phyloP scores from a whole-genome alignment of 106 monocot genomes.

The Dendrobium nobile region DNA sequence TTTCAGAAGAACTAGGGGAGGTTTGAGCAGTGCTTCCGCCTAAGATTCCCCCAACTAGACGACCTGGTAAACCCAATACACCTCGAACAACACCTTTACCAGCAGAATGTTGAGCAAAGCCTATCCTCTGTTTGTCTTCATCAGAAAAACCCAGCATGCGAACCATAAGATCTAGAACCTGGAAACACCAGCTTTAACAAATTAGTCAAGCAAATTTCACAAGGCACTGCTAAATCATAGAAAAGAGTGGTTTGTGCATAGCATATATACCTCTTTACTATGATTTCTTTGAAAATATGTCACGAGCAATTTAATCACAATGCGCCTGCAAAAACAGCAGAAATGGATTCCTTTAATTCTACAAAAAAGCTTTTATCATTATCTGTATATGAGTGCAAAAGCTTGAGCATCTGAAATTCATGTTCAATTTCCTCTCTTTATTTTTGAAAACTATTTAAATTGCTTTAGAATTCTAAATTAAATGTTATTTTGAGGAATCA shows the following conservation, averaged over 20 bases:
- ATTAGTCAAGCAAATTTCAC: background rate
- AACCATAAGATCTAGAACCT: slow-evolving; percentile 97
- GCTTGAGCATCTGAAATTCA: too few species aligned
- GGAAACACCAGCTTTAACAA: slow-evolving; percentile 1
- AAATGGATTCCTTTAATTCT: background rate
- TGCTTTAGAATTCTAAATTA: background rate
- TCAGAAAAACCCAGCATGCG: slow-evolving; percentile 98
- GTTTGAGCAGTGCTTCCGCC: slow-evolving; percentile 42
- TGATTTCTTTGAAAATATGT: slow-evolving; percentile 97
- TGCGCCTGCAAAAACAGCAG: slow-evolving; percentile 52
- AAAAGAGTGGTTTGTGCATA: background rate
- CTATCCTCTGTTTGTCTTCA: slow-evolving; percentile 93
- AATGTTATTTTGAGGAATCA: background rate
- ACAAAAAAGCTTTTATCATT: background rate
- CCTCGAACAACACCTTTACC: slow-evolving; percentile 88
- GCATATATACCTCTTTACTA: slow-evolving; percentile 79
- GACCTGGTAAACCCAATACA: slow-evolving; percentile 82
- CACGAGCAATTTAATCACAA: slow-evolving; percentile 91
- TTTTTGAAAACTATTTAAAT: background rate
- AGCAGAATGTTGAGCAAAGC: slow-evolving; percentile 62
- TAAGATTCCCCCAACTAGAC: slow-evolving; percentile 87
- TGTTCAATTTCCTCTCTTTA: too few species aligned
- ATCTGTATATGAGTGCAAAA: background rate
- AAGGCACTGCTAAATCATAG: background rate
- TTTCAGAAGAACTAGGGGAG: slow-evolving; percentile 35